Conservation (phyloP, 805 yeast species). For the Saturnispora silvae region DNA sequence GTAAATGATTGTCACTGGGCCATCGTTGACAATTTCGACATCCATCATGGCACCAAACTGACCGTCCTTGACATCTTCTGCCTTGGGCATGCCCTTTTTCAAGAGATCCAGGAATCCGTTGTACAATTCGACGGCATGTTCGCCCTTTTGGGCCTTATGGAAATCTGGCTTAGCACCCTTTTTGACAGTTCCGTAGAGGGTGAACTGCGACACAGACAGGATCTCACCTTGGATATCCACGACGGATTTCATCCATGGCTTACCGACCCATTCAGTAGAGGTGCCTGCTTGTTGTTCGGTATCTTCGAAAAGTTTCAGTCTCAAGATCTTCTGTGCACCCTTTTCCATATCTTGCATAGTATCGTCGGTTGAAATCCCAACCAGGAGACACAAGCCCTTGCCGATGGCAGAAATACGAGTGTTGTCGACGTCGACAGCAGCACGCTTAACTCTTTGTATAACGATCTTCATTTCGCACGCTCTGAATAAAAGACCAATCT, state of each 20-base stretch:
- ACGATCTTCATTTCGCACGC: slow-evolving; percentile 88
- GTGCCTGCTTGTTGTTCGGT: slow-evolving; percentile 24
- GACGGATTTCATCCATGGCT: slow-evolving; percentile 68
- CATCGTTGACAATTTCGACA: slow-evolving; percentile 78
- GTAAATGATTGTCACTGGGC: slow-evolving; percentile 81
- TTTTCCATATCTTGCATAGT: slow-evolving; percentile 62
- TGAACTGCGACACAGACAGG: slow-evolving; percentile 85
- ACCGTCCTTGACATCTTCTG: slow-evolving; percentile 71
- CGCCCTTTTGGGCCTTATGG: slow-evolving; percentile 83
- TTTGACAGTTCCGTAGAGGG: slow-evolving; percentile 71
- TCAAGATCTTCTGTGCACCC: slow-evolving; percentile 55
- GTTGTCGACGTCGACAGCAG: slow-evolving; percentile 78
- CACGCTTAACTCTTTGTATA: slow-evolving; percentile 78
- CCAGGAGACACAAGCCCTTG: slow-evolving; percentile 67
- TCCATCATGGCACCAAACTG: slow-evolving; percentile 97
- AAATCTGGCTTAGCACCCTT: slow-evolving; percentile 95
- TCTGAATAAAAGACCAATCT: neutral
- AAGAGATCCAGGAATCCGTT: slow-evolving; percentile 41
- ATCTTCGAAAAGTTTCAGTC: slow-evolving; percentile 66
- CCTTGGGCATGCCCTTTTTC: slow-evolving; percentile 39
- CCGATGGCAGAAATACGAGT: slow-evolving; percentile 63
- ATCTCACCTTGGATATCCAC: slow-evolving; percentile 62
- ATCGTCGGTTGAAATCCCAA: slow-evolving; percentile 77
- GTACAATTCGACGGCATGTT: slow-evolving; percentile 38
- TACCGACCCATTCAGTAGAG: slow-evolving; percentile 44